Conservation (phyloP, 2,329 filamentous ascomycete species). For the Magnaporthiopsis rhizophila region DNA sequence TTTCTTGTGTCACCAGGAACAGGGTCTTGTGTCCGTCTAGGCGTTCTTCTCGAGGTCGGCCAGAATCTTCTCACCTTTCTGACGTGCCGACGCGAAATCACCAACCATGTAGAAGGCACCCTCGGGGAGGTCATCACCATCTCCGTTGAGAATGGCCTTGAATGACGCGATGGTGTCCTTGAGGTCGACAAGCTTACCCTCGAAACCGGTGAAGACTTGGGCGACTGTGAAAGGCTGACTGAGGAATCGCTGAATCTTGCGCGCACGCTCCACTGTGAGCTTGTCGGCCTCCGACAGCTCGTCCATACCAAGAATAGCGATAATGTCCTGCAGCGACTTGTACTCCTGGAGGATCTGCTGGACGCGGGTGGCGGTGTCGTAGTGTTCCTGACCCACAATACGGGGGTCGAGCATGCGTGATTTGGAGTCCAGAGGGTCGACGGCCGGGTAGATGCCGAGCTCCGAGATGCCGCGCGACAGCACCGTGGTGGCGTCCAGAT, state of each 20-base stretch:
- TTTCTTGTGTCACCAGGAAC: constrained; percentile 12
- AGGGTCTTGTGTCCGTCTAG: constrained; percentile 21
- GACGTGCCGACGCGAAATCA: constrained; percentile 83
- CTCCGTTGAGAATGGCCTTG: constrained; percentile 93
- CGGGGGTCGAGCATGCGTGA: constrained; percentile 99
- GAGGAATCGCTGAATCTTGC: constrained; percentile 99
- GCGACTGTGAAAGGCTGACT: constrained; percentile 93
- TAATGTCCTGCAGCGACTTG: constrained; percentile 99
- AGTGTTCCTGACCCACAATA: constrained; percentile 97
- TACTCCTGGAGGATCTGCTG: constrained; percentile 99
- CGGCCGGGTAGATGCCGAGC: constrained; percentile 99
- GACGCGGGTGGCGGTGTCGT: constrained; percentile 86
- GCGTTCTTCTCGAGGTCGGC: constrained; percentile 72
- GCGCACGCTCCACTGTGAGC: constrained; percentile 99
- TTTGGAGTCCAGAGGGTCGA: constrained; percentile 99
- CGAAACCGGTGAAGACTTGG: constrained; percentile 81
- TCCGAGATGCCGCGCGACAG: constrained; percentile 99
- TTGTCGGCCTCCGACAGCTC: constrained; percentile 98
- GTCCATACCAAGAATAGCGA: constrained; percentile 99
- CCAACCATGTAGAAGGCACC: constrained; percentile 97
- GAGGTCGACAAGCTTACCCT: constrained; percentile 93
- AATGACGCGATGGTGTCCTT: constrained; percentile 98
- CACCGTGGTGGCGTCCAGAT: constrained; percentile 99
- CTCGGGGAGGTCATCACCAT: constrained; percentile 93
- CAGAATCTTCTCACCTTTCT: constrained; percentile 99